Evolutionary conservation across 2,329 filamentous ascomycete species (phyloP), one percentile per base, ranked within the genome.

Genomic region (Aspergillus piperis): DNA sequence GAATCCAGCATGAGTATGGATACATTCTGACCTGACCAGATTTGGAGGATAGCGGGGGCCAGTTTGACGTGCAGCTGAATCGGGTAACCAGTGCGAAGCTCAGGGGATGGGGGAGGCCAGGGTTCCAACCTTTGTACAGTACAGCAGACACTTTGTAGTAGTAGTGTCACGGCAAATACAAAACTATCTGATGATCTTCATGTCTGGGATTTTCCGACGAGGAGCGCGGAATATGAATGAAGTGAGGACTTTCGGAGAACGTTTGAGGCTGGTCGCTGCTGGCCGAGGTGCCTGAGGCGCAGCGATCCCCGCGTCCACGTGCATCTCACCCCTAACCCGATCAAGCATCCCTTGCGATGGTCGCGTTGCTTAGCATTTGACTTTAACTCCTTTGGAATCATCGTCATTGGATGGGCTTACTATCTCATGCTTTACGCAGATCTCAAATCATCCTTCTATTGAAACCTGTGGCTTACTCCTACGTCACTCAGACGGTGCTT

Each of bases 51-150:
- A 50, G 41, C 27, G 57, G 51, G 23, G 13, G 50, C 32, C 32
- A 36, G 51, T 17, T 19, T 49, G 38, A 27, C 41, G 8, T 21
- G 44, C 50, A 59, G 56, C 58, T 42, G 48, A 59, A 63, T 62
- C 58, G 59, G 62, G 57, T 60, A 64, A 64, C 56, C 62, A 62
- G 50, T 64, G 62, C 62, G 62, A 64, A 30, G 53, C 49, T 56
- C 52, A 54, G 53, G 48, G 59, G 51, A 13, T 32, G 13, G 17
- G 17, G 27, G 42, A n/a, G 48, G 15, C 7, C 36, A 32, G 49
- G 49, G 54, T 36, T 25, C 21, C 25, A 32, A 41, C 25, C 25
- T 50, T n/a, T 10, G 25, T n/a, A 48, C 41, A 57, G 25, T n/a
- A 48, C 32, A 57, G 41, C 39, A 61, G 54, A 32, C 21, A 53